Evolutionary conservation across 2,329 filamentous ascomycete genomes (phyloP), one percentile per base, ranked within the genome.

Genomic region (Apiospora rasikravindrae): DNA sequence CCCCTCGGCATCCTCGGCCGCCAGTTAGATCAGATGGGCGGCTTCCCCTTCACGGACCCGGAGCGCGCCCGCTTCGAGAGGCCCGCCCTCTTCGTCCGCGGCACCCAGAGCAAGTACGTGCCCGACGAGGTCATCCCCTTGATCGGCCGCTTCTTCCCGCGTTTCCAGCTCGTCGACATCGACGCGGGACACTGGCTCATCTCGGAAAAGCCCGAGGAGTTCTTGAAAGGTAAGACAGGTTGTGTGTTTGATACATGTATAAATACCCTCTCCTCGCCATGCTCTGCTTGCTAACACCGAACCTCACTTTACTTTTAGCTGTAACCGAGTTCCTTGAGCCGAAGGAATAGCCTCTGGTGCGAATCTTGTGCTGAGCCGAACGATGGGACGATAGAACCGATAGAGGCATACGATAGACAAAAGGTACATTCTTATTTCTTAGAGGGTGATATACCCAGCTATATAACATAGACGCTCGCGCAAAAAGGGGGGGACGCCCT

Each of bases 111-210:
- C 82, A 89, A 88, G 76, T 97, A 97, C 81, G 90, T 97, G 3
- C 89, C 93, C 6, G 93, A 97, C 80, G 94, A 97, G 82, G 88
- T 90, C 70, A 82, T 97, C 67, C 93, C 94, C n/a, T 83, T 92
- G 24, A 92, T 96, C 76, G 93, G 94, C 3, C 87, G 90, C 74
- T 96, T 97, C 83, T 97, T 97, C 79, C 94, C 94, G 14, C 86
- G 86, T 33, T 97, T 96, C 78, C 84, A 89, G 79, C 78, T 96
- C 42, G 89, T 86, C 68, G 92, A 96, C 82, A 84, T 97, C 44
- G 91, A 96, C 49, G 88, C 91, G 11, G 94, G 94, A 0, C 94
- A 97, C 81, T 97, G 94, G 94, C 85, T 97, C 6, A 95, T 96
- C 74, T 94, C 93, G n/a, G 94, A 97, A 85, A 92, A 94, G 77